phyloP scores from a whole-genome alignment of 345 rosid species.

The Lumnitzera littorea region DNA sequence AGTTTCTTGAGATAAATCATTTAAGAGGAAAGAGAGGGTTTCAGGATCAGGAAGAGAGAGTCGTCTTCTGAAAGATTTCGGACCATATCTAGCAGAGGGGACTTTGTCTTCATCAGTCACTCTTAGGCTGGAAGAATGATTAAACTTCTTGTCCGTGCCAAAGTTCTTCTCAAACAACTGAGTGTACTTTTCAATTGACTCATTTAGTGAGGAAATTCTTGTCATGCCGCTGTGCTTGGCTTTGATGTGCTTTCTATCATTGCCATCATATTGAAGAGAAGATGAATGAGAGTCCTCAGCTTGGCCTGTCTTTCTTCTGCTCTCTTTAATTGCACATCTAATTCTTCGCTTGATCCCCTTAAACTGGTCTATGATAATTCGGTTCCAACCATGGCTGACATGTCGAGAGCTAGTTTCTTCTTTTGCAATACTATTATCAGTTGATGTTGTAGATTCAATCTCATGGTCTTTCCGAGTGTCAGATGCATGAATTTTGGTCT shows the following conservation, averaged over 20 bases:
- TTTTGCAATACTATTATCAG: neutral
- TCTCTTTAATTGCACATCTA: constrained; percentile 44
- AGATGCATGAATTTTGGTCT: neutral
- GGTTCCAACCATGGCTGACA: constrained; percentile 37
- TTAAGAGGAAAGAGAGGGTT: constrained; percentile 41
- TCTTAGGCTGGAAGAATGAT: constrained; percentile 56
- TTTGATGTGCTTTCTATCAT: constrained; percentile 13
- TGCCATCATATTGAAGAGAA: constrained; percentile 9
- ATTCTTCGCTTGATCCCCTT: constrained; percentile 52
- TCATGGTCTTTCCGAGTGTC: constrained; percentile 10
- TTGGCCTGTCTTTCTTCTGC: constrained; percentile 15
- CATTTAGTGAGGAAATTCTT: constrained; percentile 43
- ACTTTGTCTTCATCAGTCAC: constrained; percentile 39
- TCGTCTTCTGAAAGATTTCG: constrained; percentile 53
- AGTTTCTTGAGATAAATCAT: constrained; percentile 27
- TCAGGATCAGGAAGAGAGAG: constrained; percentile 79
- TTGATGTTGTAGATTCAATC: neutral
- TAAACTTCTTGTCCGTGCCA: constrained; percentile 27
- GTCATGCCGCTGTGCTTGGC: constrained; percentile 8
- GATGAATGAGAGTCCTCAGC: constrained; percentile 6
- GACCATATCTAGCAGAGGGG: constrained; percentile 15
- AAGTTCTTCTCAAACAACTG: constrained; percentile 39
- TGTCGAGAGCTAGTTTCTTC: constrained; percentile 16
- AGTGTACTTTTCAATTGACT: constrained; percentile 48
- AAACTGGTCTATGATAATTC: constrained; percentile 32